These are phyloP conservation scores for Xerocomus brunneocitrinus DNA, from an alignment of 768 basidiomycete genomes.

Conservation along the genomic window DNA sequence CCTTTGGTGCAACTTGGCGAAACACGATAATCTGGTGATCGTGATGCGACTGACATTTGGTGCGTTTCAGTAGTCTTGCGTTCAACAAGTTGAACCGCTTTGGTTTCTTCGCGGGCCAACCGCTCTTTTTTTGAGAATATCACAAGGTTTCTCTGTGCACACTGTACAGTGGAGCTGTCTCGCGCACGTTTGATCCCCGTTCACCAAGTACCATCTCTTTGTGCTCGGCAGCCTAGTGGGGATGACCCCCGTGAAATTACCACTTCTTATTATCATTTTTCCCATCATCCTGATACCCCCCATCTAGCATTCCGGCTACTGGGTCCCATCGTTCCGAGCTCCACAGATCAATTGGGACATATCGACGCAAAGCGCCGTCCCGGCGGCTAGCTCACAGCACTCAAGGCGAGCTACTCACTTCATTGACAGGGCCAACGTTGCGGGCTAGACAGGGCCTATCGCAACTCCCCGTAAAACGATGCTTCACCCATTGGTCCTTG, in stretches of 20 bases:
- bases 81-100: neutral
- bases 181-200: too few relatives aligned
- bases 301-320: neutral
- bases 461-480: too few relatives aligned
- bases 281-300: neutral
- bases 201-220: neutral
- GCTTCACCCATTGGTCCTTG: neutral
- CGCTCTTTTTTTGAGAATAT: neutral
- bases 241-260: neutral
- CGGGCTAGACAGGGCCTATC: too few relatives aligned
- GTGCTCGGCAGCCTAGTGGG: neutral
- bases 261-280: neutral
- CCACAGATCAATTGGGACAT: neutral
- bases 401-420: too few relatives aligned
- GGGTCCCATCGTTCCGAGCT: neutral
- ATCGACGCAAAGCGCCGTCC: neutral
- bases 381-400: too few relatives aligned
- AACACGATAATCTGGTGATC: neutral
- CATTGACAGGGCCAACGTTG: too few relatives aligned
- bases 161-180: too few relatives aligned
- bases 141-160: neutral
- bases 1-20: neutral
- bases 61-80: neutral
- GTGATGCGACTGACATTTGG: neutral
- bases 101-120: neutral